phyloP scores from a whole-genome alignment of 768 basidiomycete genomes.

The Pleurotus cornucopiae region DNA sequence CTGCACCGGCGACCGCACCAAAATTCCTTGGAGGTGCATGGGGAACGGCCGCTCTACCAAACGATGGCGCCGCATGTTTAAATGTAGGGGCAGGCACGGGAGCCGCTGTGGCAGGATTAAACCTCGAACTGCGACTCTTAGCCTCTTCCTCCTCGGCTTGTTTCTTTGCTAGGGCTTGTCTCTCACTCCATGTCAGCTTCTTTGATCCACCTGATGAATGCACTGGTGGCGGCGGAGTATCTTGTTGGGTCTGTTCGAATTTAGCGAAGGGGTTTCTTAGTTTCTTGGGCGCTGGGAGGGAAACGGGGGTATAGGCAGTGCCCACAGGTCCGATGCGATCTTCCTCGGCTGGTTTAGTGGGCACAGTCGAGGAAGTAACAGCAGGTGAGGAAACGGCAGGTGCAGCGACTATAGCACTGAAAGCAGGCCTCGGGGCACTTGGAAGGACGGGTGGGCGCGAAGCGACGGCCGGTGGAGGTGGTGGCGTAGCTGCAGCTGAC shows the following conservation, averaged over 20 bases:
- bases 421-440: slow-evolving; percentile 35
- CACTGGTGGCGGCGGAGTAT: slow-evolving; percentile 10
- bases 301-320: slow-evolving; percentile 86
- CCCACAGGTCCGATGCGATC: slow-evolving; percentile 86
- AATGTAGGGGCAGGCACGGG: slow-evolving; percentile 36
- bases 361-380: slow-evolving; percentile 40
- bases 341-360: slow-evolving; percentile 70
- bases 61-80: slow-evolving; percentile 43
- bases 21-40: slow-evolving; percentile 37
- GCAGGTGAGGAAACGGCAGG: slow-evolving; percentile 23
- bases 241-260: slow-evolving; percentile 38
- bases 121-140: slow-evolving; percentile 31
- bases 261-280: slow-evolving; percentile 79
- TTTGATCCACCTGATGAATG: slow-evolving; percentile 39
- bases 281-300: slow-evolving; percentile 80
- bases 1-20: slow-evolving; percentile 31
- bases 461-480: slow-evolving; percentile 39
- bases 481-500: slow-evolving; percentile 20
- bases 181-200: slow-evolving; percentile 91
- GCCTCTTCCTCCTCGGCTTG: slow-evolving; percentile 77
- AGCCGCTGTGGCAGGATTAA: slow-evolving; percentile 30
- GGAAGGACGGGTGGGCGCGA: slow-evolving; percentile 46
- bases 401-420: slow-evolving; percentile 22
- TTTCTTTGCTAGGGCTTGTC: slow-evolving; percentile 88
- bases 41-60: slow-evolving; percentile 37